phyloP scores from a whole-genome alignment of 1,284 basidiomycete genomes.

The Boletus austroedulis region DNA sequence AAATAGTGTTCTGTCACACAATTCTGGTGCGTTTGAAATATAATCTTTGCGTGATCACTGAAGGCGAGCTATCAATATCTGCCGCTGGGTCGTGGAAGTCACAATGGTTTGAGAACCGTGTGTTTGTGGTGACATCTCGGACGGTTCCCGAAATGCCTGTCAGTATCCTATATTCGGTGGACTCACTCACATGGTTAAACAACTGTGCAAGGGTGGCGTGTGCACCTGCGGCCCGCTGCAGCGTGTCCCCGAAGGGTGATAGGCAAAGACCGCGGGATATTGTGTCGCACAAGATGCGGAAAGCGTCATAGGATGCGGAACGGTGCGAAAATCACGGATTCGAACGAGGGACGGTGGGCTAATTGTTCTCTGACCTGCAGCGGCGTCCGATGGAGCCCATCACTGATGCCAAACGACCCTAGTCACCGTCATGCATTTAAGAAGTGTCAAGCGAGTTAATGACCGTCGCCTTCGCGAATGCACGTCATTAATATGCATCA shows the following conservation, averaged over 20 bases:
- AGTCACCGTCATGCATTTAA: neutral
- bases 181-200: conserved; percentile 3
- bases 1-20: neutral
- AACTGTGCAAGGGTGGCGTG: conserved; percentile 4
- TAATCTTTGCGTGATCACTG: neutral
- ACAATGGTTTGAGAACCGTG: conserved; percentile 1
- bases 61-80: neutral
- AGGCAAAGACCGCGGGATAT: conserved; percentile 2
- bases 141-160: neutral
- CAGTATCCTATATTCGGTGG: neutral
- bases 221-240: neutral
- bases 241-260: neutral
- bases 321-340: conserved; percentile 2
- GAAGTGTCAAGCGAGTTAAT: conserved; percentile 9
- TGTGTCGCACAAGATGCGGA: neutral
- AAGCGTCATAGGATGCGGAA: conserved; percentile 12
- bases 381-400: conserved; percentile 2
- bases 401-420: conserved; percentile 1
- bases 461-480: conserved; percentile 18
- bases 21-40: neutral
- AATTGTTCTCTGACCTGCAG: conserved; percentile 4
- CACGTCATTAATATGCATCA: neutral
- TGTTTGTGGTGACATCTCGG: conserved; percentile 5
- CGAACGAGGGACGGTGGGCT: neutral
- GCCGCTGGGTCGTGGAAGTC: neutral